Base-by-base conservation (phyloP, 1,284 basidiomycete genomes). In the Bjerkandera adusta region DNA sequence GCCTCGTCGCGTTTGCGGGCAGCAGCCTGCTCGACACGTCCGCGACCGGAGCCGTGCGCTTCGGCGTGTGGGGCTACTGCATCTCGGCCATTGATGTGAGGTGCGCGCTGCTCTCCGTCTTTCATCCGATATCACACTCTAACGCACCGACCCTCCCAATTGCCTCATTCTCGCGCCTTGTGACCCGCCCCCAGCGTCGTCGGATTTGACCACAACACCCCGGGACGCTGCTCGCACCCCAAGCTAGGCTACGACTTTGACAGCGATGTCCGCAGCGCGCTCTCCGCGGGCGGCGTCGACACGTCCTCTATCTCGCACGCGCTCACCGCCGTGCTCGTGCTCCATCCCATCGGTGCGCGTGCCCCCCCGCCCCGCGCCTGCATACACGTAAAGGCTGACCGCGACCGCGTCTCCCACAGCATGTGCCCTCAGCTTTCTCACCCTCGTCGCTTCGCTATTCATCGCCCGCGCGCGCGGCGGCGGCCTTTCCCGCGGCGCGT, bases 1-100 rank as follows among this genome's bases (percentile, higher is more conserved):
- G 63, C 36, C 64, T 81, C 22, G 55, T 67, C n/a, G 70, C 68
- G 10, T 58, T 68, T 40, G 59, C 66, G 48, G 58, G 57, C 20
- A 61, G 66, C 4, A 57, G 61, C 32, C 40, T 73, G 36, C 52
- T 73, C 26, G 55, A 66, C 45, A 63, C 68, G 38, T 61, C 61
- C 22, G 71, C 69, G 16, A 61, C 51, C 18, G 73, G 62, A 13
- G 61, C 58, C 36, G 72, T 71, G 50, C 65, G 62, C 34, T 79
- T 82, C 60, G 79, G 79, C 48, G 70, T 80, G 45, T 84, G 74
- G 73, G 81, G 81, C 27, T 84, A 80, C 59, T 83, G 80, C 61
- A 62, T 70, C 25, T 74, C 73, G 30, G 65, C 65, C 13, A 57
- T 76, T 46, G 63, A 73, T 20, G 64, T 73, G 56, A 67, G 71